Base-by-base conservation (phyloP, 1,284 basidiomycete species). In the Melampsora larici-populina region DNA sequence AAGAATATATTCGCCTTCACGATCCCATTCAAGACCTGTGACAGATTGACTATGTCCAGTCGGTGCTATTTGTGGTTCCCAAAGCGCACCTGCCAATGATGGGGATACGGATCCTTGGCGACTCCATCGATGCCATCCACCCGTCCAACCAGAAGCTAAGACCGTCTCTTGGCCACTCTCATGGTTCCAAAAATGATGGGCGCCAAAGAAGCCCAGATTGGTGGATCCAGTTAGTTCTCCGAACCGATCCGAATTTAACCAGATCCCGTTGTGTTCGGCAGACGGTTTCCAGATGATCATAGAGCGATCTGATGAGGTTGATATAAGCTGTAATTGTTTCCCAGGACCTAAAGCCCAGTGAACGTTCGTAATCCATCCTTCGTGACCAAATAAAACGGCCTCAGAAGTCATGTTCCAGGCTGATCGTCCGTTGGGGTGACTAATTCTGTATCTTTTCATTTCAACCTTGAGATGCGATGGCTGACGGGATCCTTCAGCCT, bases 291-390 rank as follows among this genome's bases (percentile, higher is more conserved):
- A 98, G 67, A 97, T 85, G 79, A 97, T 95, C 49, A 97, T 83
- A 17, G 94, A 97, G 49, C 94, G 94, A 84, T 97, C 94, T 0
- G 91, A 90, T 0, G 95, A 95, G 2, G 92, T 91, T 17, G 93
- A 94, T 13, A 97, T 86, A 5, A 97, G 87, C 0, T 89, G 89
- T 0, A 89, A 84, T 18, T 67, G 21, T 79, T 86, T 1, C 79
- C 79, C 33, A 69, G 84, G 78, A 29, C 80, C 80, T 1, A 80
- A 79, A 8, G 77, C 73, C 93, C 94, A 97, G 62, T 89, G 86
- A 15, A 97, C 84, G 48, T 90, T 91, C 0, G 93, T 97, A n/a
- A 97, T 86, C 43, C 92, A 92, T 2, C 90, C 90, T 85, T 97
- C 94, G 82, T 97, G 95, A 17, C 94, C 94, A 43, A 97, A 86